Evolutionary conservation across 2,329 filamentous ascomycete species (phyloP), one percentile per base, ranked within the genome.

Genomic region (Penicillium sp.): DNA sequence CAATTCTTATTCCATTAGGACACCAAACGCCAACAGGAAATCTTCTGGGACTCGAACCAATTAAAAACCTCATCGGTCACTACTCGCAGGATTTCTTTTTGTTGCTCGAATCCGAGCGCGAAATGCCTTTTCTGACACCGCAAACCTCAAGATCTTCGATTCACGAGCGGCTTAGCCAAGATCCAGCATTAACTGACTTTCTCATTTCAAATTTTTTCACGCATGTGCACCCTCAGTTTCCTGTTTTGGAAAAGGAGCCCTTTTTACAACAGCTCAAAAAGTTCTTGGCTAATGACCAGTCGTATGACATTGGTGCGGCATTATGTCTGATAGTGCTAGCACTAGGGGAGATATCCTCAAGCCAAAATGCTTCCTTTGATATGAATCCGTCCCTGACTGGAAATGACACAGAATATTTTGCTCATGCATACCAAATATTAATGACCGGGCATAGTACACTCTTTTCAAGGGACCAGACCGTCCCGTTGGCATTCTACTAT

Each of bases 1-100:
- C 55, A 9, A 44, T 51, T 15, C 42, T 48, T 3, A 58, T 59
- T 34, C 55, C 57, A 27, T 23, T 49, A 15, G 48, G 46, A 1
- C 51, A 59, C 17, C 50, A 56, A 23, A 56, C 55, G 0, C 57
- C 55, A 13, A 56, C 57, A 2, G 57, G 48, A 13, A 58, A 52
- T 9, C 29, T 60, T 7, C 34, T 60, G 17, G 34, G 34, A 3
- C 47, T 60, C 4, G 57, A 56, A 10, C 49, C 34, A 34, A 49
- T 60, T 3, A 58, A 51, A 12, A 46, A 44, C 3, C 44, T 58
- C 5, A 48, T 60, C 13, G 57, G 57, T 20, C 48, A 56, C 32
- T 58, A 58, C 24, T 49, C 57, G n/a, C 50, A 58, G 37, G 55
- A 58, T 26, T 58, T 56, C 30, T 60, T 60, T 15, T 32, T 51